Evolutionary conservation across 768 basidiomycete species (phyloP).

Genomic region (Leccinum obscurum): DNA sequence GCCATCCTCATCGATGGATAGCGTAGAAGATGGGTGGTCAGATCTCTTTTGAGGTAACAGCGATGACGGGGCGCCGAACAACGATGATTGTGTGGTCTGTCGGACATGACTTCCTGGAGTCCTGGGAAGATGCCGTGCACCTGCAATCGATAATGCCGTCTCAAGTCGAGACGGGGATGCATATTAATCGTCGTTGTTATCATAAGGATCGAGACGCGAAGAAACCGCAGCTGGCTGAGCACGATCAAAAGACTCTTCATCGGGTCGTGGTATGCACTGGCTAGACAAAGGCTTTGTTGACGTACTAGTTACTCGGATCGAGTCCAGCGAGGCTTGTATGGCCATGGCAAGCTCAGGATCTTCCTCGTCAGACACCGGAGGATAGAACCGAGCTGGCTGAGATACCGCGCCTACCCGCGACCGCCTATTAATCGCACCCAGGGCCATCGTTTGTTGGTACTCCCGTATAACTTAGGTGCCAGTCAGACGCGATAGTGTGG

Average conservation of each 20-base stretch:
- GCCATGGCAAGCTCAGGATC: slow-evolving; percentile 60
- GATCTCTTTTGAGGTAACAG: slow-evolving; percentile 20
- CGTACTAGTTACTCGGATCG: background rate
- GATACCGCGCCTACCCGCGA: slow-evolving; percentile 33
- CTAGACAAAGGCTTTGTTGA: slow-evolving; percentile 6
- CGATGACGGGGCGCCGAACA: slow-evolving; percentile 41
- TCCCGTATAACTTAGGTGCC: slow-evolving; percentile 34
- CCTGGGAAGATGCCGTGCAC: slow-evolving; percentile 44
- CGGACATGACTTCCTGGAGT: slow-evolving; percentile 12
- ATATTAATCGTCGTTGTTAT: slow-evolving; percentile 50
- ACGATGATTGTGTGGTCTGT: slow-evolving; percentile 20
- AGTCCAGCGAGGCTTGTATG: slow-evolving; percentile 60
- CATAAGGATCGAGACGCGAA: slow-evolving; percentile 4
- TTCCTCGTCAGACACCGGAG: slow-evolving; percentile 41
- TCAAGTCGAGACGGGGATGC: slow-evolving; percentile 59
- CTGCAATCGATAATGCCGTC: slow-evolving; percentile 66
- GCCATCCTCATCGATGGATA: background rate
- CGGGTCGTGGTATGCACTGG: slow-evolving; percentile 7
- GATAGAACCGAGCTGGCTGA: slow-evolving; percentile 25
- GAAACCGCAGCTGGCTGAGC: background rate
- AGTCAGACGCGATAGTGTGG: too few relatives aligned
- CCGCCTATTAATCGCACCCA: slow-evolving; percentile 57
- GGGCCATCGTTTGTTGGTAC: slow-evolving; percentile 59
- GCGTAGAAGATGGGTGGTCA: background rate
- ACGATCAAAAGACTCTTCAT: background rate